Evolutionary conservation across 768 basidiomycete species (phyloP).

Genomic region (Russula brevipes): DNA sequence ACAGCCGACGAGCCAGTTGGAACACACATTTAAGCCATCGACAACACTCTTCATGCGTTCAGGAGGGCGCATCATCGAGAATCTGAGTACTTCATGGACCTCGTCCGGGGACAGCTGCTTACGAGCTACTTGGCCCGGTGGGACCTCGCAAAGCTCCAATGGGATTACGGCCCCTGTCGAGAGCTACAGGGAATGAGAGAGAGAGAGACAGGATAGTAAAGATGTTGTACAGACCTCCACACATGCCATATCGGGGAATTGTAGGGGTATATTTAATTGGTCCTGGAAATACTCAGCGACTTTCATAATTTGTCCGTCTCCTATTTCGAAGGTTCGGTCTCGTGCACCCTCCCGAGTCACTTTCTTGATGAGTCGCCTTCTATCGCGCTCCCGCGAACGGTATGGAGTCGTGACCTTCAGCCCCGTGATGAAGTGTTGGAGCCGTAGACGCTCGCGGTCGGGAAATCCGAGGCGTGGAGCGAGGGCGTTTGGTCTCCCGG

Average conservation of each 20-base stretch:
- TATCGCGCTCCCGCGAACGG: neutral
- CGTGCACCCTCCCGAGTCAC: slow-evolving; percentile 50
- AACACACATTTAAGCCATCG: slow-evolving; percentile 45
- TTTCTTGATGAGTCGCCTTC: slow-evolving; percentile 56
- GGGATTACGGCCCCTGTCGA: slow-evolving; percentile 57
- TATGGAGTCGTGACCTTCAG: slow-evolving; percentile 45
- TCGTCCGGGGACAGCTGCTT: slow-evolving; percentile 65
- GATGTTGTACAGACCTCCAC: slow-evolving; percentile 47
- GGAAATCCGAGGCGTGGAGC: slow-evolving; percentile 40
- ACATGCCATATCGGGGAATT: slow-evolving; percentile 62
- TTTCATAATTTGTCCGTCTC: slow-evolving; percentile 49
- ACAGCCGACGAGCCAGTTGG: neutral
- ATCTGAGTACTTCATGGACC: slow-evolving; percentile 54
- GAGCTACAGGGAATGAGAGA: slow-evolving; percentile 38
- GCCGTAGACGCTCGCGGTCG: slow-evolving; percentile 45
- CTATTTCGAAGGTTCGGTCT: slow-evolving; percentile 48
- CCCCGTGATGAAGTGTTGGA: slow-evolving; percentile 53
- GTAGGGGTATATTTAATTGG: slow-evolving; percentile 48
- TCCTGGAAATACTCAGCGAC: slow-evolving; percentile 57
- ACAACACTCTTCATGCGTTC: slow-evolving; percentile 52
- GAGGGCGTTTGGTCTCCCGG: slow-evolving; percentile 31
- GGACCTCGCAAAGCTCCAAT: slow-evolving; percentile 59
- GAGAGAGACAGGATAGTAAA: neutral
- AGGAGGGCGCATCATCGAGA: slow-evolving; percentile 56
- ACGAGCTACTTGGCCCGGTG: slow-evolving; percentile 61